Evolutionary conservation across 192 early-diverging fungal species (phyloP), one percentile per base, ranked within the genome.

Genomic region (Lobulomyces angularis): DNA sequence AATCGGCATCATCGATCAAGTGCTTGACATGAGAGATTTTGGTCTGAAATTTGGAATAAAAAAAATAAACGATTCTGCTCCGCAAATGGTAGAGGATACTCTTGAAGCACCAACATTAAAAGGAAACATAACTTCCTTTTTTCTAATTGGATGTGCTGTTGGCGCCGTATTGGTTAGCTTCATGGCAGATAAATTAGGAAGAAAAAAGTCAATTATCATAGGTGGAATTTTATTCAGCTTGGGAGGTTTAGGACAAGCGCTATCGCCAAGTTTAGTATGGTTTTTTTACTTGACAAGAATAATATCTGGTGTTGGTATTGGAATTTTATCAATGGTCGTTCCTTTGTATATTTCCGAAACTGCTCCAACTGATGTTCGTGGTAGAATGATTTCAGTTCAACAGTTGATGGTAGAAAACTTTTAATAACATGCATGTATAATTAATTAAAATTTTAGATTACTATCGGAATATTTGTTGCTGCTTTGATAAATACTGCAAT

Each of bases 301-400:
- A 11, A 30, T 39, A 30, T 39, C 38, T 12, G 38, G 38, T 11
- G 16, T 39, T 39, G 38, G 11, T 12, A 39, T 39, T 16, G 38
- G 38, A 11, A 19, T 39, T 24, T 16, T 39, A 30, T 24, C n/a
- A 24, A 39, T 39, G 38, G 38, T 39, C 11, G 38, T 39, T 23
- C 38, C 38, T 11, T 12, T 39, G 11, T 39, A 39, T 16, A 39
- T 39, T 12, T 39, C 38, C 30, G 38, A 39, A 32, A 19, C 32
- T 11, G 38, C 38, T 12, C 38, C 11, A 12, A 39, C 12, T 12
- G 11, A 19, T 12, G 11, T 32, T 24, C 12, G 38, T 11, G 38
- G 38, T 11, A 12, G 30, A 11, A 23, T 39, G 38, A 30, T 39
- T 39, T 39, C 38, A 12, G 16, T 39, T 39, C 38, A 39, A 30